Base-by-base conservation (phyloP, 164 flowering plant species). In the Tetracentron sinense region DNA sequence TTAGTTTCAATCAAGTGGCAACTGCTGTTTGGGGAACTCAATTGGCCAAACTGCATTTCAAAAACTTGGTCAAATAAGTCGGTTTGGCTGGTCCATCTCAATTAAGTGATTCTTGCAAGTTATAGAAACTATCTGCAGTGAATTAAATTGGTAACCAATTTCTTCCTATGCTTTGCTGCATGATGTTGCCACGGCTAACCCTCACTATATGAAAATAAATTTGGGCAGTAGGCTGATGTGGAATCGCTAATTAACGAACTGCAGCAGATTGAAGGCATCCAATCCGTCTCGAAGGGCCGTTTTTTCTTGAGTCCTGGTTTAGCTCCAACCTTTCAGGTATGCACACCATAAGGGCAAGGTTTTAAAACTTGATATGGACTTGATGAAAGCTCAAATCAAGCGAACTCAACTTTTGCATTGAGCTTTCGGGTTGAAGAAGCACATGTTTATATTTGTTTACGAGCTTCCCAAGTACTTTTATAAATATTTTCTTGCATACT, bases 301-400 rank as follows among this genome's bases (percentile, higher is more conserved):
- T 91, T 86, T 73, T 89, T 85, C 79, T 61, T 86, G 74, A 94
- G 97, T 75, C 99, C 99, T 47, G 96, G 96, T 60, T 78, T 94
- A 67, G 95, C 95, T 69, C 95, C 97, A 61, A 84, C 96, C 3
- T 94, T 94, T 74, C 96, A 89, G 97, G 99, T 91, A 73, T 42
- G 30, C 20, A 54, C 35, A n/a, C n/a, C n/a, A n/a, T n/a, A n/a
- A n/a, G n/a, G n/a, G n/a, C n/a, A n/a, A n/a, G n/a, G n/a, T n/a
- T n/a, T n/a, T n/a, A 62, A 33, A 33, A 10, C 10, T 33, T 10
- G 15, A 38, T 12, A 38, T 8, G 11, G 14, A 51, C 19, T 56
- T 33, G 7, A n/a, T 35, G 57, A 46, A 27, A 29, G 8, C 7
- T 16, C 25, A 7, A 22, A 31, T 15, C 38, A 52, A 58, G 21